These are phyloP conservation scores for Corchorus capsularis DNA, from an alignment of 345 rosid genomes.

Conservation along the genomic window DNA sequence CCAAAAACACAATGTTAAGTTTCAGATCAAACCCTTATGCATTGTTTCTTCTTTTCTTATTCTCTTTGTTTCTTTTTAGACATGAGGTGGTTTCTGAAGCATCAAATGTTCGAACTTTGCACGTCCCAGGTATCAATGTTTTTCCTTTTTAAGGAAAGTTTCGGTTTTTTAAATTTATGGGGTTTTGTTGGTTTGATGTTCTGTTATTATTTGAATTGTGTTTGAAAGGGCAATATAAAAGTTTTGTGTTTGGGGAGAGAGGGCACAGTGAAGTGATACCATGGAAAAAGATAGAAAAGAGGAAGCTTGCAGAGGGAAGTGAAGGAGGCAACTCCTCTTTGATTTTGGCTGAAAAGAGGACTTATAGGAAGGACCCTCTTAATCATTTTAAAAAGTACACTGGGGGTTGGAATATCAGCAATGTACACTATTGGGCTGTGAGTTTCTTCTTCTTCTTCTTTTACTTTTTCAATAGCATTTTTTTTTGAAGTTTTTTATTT, in stretches of 20 bases:
- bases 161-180: conserved; percentile 15
- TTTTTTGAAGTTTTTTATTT: not conserved
- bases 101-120: conserved; percentile 3
- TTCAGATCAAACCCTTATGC: conserved; percentile 36
- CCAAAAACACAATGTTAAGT: conserved; percentile 24
- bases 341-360: conserved; percentile 74
- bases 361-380: conserved; percentile 65
- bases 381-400: conserved; percentile 53
- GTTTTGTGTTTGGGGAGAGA: conserved; percentile 25
- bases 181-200: not conserved
- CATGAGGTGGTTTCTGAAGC: conserved; percentile 24
- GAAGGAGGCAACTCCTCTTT: conserved; percentile 47
- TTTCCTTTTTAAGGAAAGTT: not conserved
- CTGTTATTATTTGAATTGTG: not conserved
- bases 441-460: conserved; percentile 33
- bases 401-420: conserved; percentile 96
- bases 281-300: conserved; percentile 48
- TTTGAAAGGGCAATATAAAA: conserved; percentile 14
- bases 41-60: conserved; percentile 24
- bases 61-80: conserved; percentile 32
- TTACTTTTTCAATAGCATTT: not conserved
- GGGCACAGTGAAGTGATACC: conserved; percentile 30
- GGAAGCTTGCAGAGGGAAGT: conserved; percentile 55
- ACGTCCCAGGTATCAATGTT: conserved; percentile 29
- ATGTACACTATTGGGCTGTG: conserved; percentile 81